These are phyloP conservation scores for Dendrothele bispora DNA, from an alignment of 768 basidiomycete genomes.

Conservation along the genomic window DNA sequence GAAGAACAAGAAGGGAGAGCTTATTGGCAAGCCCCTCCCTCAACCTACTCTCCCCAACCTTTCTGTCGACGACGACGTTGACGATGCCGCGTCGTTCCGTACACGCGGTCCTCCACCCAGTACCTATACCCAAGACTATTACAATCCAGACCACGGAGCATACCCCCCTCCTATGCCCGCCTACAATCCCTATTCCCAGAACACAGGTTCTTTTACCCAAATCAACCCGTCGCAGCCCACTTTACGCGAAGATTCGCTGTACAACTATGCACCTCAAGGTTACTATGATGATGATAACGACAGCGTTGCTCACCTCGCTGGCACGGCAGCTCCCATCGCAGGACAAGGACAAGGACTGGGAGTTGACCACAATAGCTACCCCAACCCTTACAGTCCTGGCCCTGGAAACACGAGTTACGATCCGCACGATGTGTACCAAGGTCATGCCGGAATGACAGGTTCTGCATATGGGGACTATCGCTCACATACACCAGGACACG, in stretches of 20 bases:
- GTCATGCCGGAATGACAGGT: no score
- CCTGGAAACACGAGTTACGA: conserved; percentile 39
- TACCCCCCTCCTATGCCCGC: conserved; percentile 77
- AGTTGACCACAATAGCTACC: not conserved
- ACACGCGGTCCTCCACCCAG: conserved; percentile 54
- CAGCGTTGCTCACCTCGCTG: conserved; percentile 59
- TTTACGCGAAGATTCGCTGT: conserved; percentile 50
- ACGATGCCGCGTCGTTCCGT: conserved; percentile 57
- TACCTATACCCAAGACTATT: conserved; percentile 52
- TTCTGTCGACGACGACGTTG: conserved; percentile 78
- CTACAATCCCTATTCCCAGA: conserved; percentile 68
- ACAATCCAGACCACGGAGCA: conserved; percentile 49
- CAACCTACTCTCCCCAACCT: conserved; percentile 95
- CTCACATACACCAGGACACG: no score
- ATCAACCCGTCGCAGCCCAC: conserved; percentile 61
- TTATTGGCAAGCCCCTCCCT: conserved; percentile 76
- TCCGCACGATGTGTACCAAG: conserved; percentile 56
- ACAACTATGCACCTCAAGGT: conserved; percentile 36
- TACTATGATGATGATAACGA: conserved; percentile 70
- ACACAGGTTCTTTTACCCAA: conserved; percentile 47
- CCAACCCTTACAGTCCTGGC: conserved; percentile 9
- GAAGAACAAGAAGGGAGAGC: conserved; percentile 89
- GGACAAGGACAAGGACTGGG: conserved; percentile 30
- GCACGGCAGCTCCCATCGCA: conserved; percentile 58
- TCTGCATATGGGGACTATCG: no score